Evolutionary conservation across 78 protist species (phyloP), one percentile per base, ranked within the genome.

Genomic region (Dictyostelium intermedium): DNA sequence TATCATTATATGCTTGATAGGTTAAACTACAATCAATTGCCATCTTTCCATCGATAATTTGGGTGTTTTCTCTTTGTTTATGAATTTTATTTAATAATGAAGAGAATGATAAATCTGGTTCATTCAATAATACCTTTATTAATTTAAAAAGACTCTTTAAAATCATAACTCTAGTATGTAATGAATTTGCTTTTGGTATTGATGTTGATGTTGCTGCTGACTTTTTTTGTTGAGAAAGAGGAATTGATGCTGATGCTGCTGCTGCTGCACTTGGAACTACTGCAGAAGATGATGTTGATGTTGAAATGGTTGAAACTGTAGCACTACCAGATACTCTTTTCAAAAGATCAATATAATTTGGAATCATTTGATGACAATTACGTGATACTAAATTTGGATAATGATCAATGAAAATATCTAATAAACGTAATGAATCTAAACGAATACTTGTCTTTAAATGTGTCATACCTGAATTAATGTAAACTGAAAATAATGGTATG

Each of bases 391-490:
- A 76, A 50, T 30, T 56, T 72, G 96, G 96, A 56, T 35, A 92
- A 11, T 79, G 82, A 61, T 84, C 85, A 78, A 84, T 83, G 60
- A 85, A 85, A 45, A 92, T 37, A 60, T 92, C 92, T n/a, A 92
- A 92, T 9, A 92, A 37, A 27, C 80, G 85, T 35, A 92, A 60
- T n/a, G 92, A 50, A 78, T 92, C 96, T 56, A 92, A 72, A 84
- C 96, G 96, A 78, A 92, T 78, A 4, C 70, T n/a, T 32, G 91
- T 66, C 13, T 74, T 74, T 18, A 92, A 41, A 84, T 92, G 96
- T 5, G 96, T 92, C 96, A 92, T 92, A 60, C 96, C 96, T 1
- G 92, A 74, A 9, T 56, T 81, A 37, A 92, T 84, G 60, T 92
- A 92, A 35, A 92, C 82, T 11, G 87, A 47, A 78, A 84, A 92